Base-by-base conservation (phyloP, 192 early-diverging fungal genomes). In the Backusella parvicylindrica region DNA sequence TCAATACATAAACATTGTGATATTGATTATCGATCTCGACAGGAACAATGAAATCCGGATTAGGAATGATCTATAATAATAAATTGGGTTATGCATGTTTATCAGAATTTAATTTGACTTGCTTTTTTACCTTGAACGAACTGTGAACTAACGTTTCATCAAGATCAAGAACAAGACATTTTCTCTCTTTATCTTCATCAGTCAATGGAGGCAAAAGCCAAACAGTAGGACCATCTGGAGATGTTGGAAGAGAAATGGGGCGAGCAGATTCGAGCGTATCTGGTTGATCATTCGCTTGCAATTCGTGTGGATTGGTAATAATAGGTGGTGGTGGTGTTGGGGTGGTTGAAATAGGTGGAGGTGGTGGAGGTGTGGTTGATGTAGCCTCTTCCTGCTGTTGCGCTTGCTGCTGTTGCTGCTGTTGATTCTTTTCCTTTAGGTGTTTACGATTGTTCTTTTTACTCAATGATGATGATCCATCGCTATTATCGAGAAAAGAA, bases 101-200 rank as follows among this genome's bases (percentile, higher is more conserved):
- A n/a, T n/a, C n/a, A n/a, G n/a, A n/a, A n/a, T n/a, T n/a, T n/a
- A n/a, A n/a, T n/a, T n/a, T n/a, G n/a, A n/a, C n/a, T n/a, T n/a
- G n/a, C n/a, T n/a, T n/a, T 31, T 30, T 71, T 81, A 87, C 88
- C 88, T 94, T 95, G 88, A 99, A 98, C 23, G 95, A 96, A 82
- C 93, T 95, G 82, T 99, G 97, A 26, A 99, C 95, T 15, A 99
- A 88, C 0, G 97, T 99, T 77, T 99, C 97, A 85, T 99, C 97
- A 73, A 98, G 85, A 84, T 99, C 97, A 40, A 99, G 88, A 18
- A 99, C 97, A 33, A 99, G 86, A 75, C 95, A 97, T 78, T 98
- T 99, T 79, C 89, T 89, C 6, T 92, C 91, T 41, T 69, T 68
- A 70, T 95, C 90, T 70, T 88, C 85, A 9, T 86, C 82, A 32